Evolutionary conservation across 2,329 filamentous ascomycete genomes (phyloP), one percentile per base, ranked within the genome.

Genomic region (Pyrenochaeta sp.): DNA sequence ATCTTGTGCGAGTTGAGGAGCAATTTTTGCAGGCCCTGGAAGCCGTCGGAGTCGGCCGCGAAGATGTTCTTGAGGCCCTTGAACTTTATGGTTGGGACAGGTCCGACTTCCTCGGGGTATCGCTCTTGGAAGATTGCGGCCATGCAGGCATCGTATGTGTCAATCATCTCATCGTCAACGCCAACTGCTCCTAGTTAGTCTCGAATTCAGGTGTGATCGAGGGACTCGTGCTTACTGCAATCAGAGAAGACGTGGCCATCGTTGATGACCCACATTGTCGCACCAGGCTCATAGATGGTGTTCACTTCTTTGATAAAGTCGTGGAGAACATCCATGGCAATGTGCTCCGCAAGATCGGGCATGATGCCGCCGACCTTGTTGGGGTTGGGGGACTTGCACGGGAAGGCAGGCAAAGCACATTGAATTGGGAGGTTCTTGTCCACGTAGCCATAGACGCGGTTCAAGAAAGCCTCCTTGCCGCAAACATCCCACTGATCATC

Each of bases 301-400:
- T 63, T 68, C 21, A 81, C 76, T 20, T 74, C 72, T 42, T 74
- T 68, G 40, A 77, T 76, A 18, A 81, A 72, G 1, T 71, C 69
- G 31, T 78, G 75, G 45, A 81, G 64, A 31, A 75, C 73, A 14
- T 71, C 67, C 32, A 81, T 63, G 4, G 77, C 78, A 35, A 81
- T 67, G 42, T 78, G 72, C 54, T 80, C 78, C 3, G 74, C 78
- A 6, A 78, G 67, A 49, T 81, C 78, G 1, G 78, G 79, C 32
- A 78, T 67, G 5, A 61, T 66, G 2, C 78, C 84, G 9, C 87
- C 72, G 0, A 85, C 83, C 49, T 88, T 88, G 29, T 79, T 75
- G 0, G 67, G 64, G 54, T 87, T 87, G 14, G 85, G 81, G 0
- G 84, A 87, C 63, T 87, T 87, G 78, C 85, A 87, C 0, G 85